phyloP scores from a whole-genome alignment of 176 grass and related monocot species.

The Luzula sylvatica region DNA sequence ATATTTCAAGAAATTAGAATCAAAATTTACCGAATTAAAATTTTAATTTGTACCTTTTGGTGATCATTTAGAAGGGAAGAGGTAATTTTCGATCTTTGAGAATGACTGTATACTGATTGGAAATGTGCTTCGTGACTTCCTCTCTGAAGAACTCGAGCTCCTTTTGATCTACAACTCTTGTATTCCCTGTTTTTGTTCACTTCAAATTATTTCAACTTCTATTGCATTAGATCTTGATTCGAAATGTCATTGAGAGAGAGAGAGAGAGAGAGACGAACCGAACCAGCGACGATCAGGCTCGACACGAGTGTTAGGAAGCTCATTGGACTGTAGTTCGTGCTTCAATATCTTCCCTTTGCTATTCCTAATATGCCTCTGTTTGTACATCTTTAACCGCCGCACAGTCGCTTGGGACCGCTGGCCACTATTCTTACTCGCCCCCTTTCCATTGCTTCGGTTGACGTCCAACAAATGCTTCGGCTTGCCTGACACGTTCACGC shows the following conservation, averaged over 20 bases:
- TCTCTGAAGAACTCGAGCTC: constrained; percentile 55
- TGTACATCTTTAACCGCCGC: constrained; percentile 71
- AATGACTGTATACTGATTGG: constrained; percentile 67
- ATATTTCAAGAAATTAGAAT: too few relatives aligned
- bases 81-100: constrained; percentile 50
- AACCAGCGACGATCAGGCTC: constrained; percentile 66
- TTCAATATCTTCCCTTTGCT: constrained; percentile 40
- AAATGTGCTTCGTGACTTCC: constrained; percentile 29
- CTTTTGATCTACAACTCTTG: constrained; percentile 58
- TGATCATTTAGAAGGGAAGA: neutral
- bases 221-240: too few relatives aligned
- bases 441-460: constrained; percentile 69
- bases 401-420: constrained; percentile 45
- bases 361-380: constrained; percentile 42
- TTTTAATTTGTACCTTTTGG: too few relatives aligned
- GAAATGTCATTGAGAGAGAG: too few relatives aligned
- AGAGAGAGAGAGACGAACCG: constrained; percentile 15
- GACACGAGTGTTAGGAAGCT: constrained; percentile 73
- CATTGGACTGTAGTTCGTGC: constrained; percentile 60
- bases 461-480: constrained; percentile 70
- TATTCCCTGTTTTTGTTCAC: constrained; percentile 38
- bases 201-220: too few relatives aligned
- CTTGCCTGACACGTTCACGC: constrained; percentile 68
- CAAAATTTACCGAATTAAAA: too few relatives aligned
- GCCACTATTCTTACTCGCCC: constrained; percentile 31